Percentiles rank a stretch among this genome's conserved stretches.
These are phyloP conservation scores for Entophlyctis luteolus DNA, from an alignment of 192 early-diverging fungal genomes.

Conservation along the genomic window DNA sequence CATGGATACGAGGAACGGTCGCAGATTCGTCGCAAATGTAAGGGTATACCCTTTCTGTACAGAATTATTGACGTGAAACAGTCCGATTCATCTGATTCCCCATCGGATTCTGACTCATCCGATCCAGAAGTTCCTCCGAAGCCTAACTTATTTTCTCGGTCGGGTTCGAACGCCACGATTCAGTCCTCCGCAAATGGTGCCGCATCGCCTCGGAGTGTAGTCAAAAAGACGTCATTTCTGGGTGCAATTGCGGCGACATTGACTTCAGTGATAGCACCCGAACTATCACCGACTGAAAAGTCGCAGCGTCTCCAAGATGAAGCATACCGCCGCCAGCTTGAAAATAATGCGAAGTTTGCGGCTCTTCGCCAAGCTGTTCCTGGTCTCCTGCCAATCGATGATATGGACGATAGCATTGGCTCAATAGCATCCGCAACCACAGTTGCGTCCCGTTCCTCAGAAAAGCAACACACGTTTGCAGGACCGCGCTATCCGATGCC, in stretches of 20 bases:
- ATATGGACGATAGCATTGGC: background rate
- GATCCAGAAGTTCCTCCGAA: background rate
- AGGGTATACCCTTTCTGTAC: too few species aligned
- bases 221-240: background rate
- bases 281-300: conserved; percentile 1
- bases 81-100: background rate
- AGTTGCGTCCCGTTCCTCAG: background rate
- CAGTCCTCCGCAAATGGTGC: too few species aligned
- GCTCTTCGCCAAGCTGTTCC: background rate
- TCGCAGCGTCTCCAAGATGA: conserved; percentile 3
- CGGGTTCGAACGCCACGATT: background rate
- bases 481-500: background rate
- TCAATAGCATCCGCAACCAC: background rate
- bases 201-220: background rate
- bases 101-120: background rate
- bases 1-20: too few species aligned
- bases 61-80: too few species aligned
- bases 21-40: too few species aligned
- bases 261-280: conserved; percentile 11
- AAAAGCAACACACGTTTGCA: background rate
- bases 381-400: background rate
- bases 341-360: conserved; percentile 10
- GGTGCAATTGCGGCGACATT: background rate
- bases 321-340: conserved; percentile 6
- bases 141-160: background rate